Percentiles rank a stretch among this genome's conserved stretches.
phyloP scores from a whole-genome alignment of 2,329 filamentous ascomycete species.

The Pyricularia sp. region DNA sequence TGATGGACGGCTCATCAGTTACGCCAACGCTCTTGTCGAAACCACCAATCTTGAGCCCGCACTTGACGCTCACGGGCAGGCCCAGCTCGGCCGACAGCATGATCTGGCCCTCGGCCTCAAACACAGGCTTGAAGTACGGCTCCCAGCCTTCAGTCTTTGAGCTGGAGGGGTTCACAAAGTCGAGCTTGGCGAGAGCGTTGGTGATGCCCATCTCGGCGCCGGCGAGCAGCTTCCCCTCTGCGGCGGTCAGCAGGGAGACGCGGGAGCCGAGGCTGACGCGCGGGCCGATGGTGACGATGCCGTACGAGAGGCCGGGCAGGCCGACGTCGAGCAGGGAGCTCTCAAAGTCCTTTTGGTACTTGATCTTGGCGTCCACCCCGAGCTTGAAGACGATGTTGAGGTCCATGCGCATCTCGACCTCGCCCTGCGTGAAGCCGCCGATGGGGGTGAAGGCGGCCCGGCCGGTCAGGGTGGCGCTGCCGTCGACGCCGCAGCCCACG shows the following conservation, averaged over 20 bases:
- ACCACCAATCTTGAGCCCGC: conserved; percentile 13
- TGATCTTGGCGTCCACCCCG: conserved; percentile 19
- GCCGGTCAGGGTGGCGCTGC: conserved; percentile 16
- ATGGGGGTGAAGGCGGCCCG: conserved; percentile 15
- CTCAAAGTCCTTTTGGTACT: conserved; percentile 12
- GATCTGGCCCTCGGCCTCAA: conserved; percentile 19
- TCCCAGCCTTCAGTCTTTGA: conserved; percentile 14
- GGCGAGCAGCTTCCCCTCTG: conserved; percentile 17
- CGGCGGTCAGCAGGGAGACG: conserved; percentile 14
- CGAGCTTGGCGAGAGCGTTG: conserved; percentile 14
- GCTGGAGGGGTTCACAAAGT: conserved; percentile 14
- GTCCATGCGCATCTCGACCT: conserved; percentile 17
- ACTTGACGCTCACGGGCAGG: conserved; percentile 18
- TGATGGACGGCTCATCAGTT: conserved; percentile 19
- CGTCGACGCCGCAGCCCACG: conserved; percentile 20
- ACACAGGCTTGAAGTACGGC: conserved; percentile 19
- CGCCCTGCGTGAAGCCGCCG: conserved; percentile 16
- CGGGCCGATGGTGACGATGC: conserved; percentile 17
- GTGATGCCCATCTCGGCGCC: conserved; percentile 20
- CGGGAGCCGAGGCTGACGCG: conserved; percentile 14
- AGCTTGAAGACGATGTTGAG: conserved; percentile 17
- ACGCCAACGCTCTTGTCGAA: conserved; percentile 15
- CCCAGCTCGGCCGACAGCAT: conserved; percentile 16
- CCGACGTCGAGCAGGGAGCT: conserved; percentile 15
- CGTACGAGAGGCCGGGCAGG: conserved; percentile 16